A percentile compares a stretch with the other conserved stretches of the same genome.
These are phyloP conservation scores for Oryza meyeriana DNA, from an alignment of 176 grass and related monocot genomes.

Conservation along the genomic window DNA sequence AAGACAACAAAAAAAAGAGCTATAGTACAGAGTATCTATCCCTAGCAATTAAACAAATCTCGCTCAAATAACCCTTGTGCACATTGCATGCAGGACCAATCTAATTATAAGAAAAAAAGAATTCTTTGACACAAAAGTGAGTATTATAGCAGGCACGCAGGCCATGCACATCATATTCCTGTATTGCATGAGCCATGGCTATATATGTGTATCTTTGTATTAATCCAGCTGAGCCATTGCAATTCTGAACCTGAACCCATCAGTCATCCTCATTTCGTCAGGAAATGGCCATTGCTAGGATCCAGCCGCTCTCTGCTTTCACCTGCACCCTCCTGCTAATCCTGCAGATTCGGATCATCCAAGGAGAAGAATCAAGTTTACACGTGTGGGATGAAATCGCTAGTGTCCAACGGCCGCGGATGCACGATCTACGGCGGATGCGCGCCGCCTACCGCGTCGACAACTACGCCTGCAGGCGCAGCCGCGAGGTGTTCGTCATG, in stretches of 20 bases:
- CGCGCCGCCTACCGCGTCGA: conserved; percentile 72
- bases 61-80: conserved; percentile 24
- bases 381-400: conserved; percentile 80
- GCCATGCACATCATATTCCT: not conserved
- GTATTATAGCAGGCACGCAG: not conserved
- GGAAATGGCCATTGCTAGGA: conserved; percentile 19
- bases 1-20: not conserved
- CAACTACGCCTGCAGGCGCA: conserved; percentile 65
- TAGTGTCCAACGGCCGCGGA: conserved; percentile 59
- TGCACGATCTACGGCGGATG: conserved; percentile 70
- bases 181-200: not conserved
- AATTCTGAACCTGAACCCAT: not conserved
- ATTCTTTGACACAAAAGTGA: not conserved
- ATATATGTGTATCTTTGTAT: not conserved
- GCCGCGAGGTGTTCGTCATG: conserved; percentile 63
- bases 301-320: conserved; percentile 31
- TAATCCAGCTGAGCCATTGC: conserved; percentile 2
- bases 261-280: not conserved
- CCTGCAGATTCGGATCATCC: not conserved
- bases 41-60: conserved; percentile 10
- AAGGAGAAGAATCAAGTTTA: conserved; percentile 36
- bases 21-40: conserved; percentile 24
- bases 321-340: not conserved
- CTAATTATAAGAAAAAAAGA: not conserved
- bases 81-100: conserved; percentile 13